Evolutionary conservation across 1,284 basidiomycete genomes (phyloP).

Genomic region (Cutaneotrichosporon cutaneum): DNA sequence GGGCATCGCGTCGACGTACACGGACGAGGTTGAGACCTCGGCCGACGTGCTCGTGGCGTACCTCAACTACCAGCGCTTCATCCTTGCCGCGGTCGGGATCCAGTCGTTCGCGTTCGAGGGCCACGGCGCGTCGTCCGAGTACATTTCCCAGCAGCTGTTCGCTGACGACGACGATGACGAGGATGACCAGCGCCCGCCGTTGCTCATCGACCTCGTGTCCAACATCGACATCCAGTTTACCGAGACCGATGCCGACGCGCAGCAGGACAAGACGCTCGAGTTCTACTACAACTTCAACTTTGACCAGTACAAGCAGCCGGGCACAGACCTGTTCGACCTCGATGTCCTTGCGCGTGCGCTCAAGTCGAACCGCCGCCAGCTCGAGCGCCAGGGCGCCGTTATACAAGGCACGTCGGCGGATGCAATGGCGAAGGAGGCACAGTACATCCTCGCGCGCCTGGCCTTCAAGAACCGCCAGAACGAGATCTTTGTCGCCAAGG

Average conservation of each 20-base stretch:
- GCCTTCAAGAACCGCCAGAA: conserved; percentile 82
- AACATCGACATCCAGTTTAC: conserved; percentile 84
- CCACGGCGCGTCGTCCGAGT: conserved; percentile 68
- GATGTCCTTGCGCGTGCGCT: conserved; percentile 68
- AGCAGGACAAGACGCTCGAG: conserved; percentile 58
- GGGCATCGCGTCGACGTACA: conserved; percentile 66
- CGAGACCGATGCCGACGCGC: conserved; percentile 66
- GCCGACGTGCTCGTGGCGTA: conserved; percentile 72
- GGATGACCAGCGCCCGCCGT: conserved; percentile 70
- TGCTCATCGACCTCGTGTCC: conserved; percentile 82
- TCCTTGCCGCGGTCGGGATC: conserved; percentile 82
- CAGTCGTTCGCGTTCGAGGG: conserved; percentile 84
- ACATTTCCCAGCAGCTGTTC: conserved; percentile 72
- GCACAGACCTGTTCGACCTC: conserved; percentile 74
- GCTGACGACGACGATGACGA: conserved; percentile 58
- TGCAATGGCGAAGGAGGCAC: conserved; percentile 67
- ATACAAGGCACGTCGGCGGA: conserved; percentile 64
- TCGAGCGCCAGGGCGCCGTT: conserved; percentile 69
- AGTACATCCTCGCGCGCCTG: conserved; percentile 75
- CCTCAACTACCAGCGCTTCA: conserved; percentile 76
- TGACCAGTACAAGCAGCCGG: conserved; percentile 67
- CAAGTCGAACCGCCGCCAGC: conserved; percentile 60
- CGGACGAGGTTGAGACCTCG: conserved; percentile 74
- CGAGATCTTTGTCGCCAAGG: conserved; percentile 69
- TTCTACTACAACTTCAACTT: conserved; percentile 71